Evolutionary conservation across 768 basidiomycete genomes (phyloP).

Genomic region (Leucocoprinus leucothites): DNA sequence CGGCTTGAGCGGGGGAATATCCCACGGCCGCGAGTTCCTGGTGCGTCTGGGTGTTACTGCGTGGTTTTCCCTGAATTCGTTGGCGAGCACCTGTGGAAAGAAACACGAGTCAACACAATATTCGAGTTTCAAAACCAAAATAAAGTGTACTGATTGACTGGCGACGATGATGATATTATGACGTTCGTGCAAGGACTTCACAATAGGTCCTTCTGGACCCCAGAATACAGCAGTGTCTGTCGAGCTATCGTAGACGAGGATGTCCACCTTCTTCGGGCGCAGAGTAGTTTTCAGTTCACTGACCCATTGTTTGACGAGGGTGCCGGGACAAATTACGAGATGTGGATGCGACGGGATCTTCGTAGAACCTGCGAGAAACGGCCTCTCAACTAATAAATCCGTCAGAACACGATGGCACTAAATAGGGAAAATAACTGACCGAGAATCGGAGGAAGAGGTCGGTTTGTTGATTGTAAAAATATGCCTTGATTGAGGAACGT

Average conservation of each 20-base stretch:
- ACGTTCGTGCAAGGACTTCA: constrained; percentile 9
- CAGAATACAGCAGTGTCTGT: constrained; percentile 17
- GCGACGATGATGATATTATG: constrained; percentile 20
- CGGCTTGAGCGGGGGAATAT: neutral
- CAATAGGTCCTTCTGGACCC: constrained; percentile 14
- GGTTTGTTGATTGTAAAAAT: neutral
- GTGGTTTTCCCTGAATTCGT: constrained; percentile 11
- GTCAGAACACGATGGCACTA: neutral
- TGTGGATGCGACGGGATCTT: constrained; percentile 16
- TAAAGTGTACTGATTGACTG: constrained; percentile 21
- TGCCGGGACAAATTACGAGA: constrained; percentile 23
- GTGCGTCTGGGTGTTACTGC: neutral
- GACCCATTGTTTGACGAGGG: constrained; percentile 22
- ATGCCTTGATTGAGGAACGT: constrained; percentile 17
- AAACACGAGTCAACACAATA: neutral
- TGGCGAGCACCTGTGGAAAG: constrained; percentile 16
- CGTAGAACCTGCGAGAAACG: constrained; percentile 11
- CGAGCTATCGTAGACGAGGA: constrained; percentile 21
- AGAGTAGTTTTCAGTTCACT: constrained; percentile 17
- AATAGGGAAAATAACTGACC: constrained; percentile 19
- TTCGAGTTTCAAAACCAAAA: neutral
- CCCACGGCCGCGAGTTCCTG: neutral
- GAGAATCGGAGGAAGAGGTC: constrained; percentile 18
- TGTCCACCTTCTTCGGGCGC: constrained; percentile 17
- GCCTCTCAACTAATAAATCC: constrained; percentile 8